Evolutionary conservation across 441 rosid genomes (phyloP).

Genomic region (Gossypium aridum): DNA sequence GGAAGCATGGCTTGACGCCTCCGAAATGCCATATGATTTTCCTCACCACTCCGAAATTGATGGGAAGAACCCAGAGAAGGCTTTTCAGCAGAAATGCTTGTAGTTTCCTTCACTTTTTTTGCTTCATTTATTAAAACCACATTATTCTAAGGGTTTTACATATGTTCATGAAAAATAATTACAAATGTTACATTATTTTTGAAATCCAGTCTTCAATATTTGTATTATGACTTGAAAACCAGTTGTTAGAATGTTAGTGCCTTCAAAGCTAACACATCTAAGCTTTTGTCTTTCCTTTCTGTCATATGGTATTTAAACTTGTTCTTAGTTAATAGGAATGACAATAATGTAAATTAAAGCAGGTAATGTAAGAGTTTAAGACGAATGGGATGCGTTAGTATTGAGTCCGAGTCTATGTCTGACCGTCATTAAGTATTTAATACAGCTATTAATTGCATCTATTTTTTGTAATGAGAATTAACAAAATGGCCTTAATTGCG

Average conservation of each 20-base stretch:
- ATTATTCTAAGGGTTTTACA: not conserved
- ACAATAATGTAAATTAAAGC: not conserved
- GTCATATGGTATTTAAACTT: not conserved
- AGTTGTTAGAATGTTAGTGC: not conserved
- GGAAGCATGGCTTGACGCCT: slow-evolving; percentile 67
- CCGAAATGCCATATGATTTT: slow-evolving; percentile 75
- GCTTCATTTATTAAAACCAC: not conserved
- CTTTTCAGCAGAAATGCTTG: slow-evolving; percentile 50
- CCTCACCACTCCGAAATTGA: slow-evolving; percentile 73
- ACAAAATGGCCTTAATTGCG: not conserved
- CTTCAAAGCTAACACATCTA: not conserved
- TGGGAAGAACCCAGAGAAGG: slow-evolving; percentile 54
- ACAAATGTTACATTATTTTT: no score
- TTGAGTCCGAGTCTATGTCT: not conserved
- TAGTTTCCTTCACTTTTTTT: slow-evolving; percentile 9
- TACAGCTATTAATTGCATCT: not conserved
- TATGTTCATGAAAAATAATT: not conserved
- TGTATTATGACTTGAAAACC: not conserved
- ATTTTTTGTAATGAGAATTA: not conserved
- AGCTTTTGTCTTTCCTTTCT: not conserved
- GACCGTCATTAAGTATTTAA: not conserved
- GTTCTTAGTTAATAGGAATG: not conserved
- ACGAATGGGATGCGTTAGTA: not conserved
- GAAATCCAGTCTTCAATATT: not conserved
- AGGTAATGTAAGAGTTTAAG: not conserved